These are phyloP conservation scores for Isatis tinctoria DNA, from an alignment of 345 rosid species.

Conservation along the genomic window DNA sequence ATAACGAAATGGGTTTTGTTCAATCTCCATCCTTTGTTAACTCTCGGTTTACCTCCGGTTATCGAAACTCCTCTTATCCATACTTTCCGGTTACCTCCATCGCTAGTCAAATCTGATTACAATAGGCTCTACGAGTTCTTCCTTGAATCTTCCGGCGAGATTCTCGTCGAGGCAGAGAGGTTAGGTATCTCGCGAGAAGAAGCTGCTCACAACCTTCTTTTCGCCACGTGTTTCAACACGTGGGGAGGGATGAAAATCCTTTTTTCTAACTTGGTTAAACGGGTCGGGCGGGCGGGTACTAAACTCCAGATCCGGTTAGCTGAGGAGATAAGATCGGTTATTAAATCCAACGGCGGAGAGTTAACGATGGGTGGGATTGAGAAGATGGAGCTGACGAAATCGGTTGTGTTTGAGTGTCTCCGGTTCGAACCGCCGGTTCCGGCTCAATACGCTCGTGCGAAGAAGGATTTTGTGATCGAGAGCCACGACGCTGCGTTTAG, in stretches of 20 bases:
- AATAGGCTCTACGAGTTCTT: constrained; percentile 72
- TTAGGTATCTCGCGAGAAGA: constrained; percentile 73
- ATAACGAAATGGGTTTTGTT: constrained; percentile 67
- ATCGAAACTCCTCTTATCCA: constrained; percentile 57
- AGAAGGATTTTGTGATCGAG: constrained; percentile 60
- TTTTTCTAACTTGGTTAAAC: constrained; percentile 61
- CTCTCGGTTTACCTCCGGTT: constrained; percentile 54
- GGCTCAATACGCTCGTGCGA: constrained; percentile 65
- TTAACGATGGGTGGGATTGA: constrained; percentile 73
- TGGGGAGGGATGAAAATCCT: constrained; percentile 76
- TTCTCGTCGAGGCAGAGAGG: constrained; percentile 69
- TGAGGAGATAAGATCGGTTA: constrained; percentile 62
- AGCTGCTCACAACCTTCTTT: constrained; percentile 74
- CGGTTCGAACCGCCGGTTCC: constrained; percentile 93
- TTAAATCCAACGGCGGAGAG: constrained; percentile 59
- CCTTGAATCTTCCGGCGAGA: constrained; percentile 41
- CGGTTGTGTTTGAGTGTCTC: constrained; percentile 70
- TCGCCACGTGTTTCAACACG: constrained; percentile 84
- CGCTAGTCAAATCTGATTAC: constrained; percentile 61
- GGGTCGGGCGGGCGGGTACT: constrained; percentile 67
- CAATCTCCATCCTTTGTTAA: constrained; percentile 51
- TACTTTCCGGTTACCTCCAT: constrained; percentile 57
- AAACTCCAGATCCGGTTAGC: constrained; percentile 60
- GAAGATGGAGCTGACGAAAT: constrained; percentile 71
- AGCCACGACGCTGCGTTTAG: constrained; percentile 73